Conservation (phyloP, 139 green algal genomes). For the Micractinium conductrix region DNA sequence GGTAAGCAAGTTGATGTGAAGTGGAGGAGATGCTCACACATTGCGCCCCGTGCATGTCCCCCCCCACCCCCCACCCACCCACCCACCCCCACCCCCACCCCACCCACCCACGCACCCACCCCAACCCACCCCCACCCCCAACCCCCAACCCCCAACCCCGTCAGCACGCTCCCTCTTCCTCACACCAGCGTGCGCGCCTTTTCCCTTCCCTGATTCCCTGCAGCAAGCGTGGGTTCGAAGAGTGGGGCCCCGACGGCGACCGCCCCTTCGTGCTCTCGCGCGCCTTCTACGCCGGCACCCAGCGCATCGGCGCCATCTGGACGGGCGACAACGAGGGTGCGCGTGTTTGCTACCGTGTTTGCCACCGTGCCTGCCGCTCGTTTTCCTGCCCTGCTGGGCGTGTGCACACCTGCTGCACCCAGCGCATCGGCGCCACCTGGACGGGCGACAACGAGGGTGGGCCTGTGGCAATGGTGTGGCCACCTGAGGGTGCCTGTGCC, state of each 20-base stretch:
- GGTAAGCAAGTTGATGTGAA: not conserved
- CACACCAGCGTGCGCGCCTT: not conserved
- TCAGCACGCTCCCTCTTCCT: not conserved
- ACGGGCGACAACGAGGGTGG: constrained; percentile 98
- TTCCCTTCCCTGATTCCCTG: not conserved
- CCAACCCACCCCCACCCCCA: no score
- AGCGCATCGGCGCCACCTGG: constrained; percentile 95
- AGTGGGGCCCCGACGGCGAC: constrained; percentile 80
- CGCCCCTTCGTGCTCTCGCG: constrained; percentile 97
- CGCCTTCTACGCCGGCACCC: constrained; percentile 92
- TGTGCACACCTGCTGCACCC: no score
- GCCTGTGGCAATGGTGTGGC: no score
- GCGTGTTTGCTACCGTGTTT: no score
- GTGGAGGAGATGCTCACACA: not conserved
- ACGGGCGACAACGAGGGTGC: constrained; percentile 98
- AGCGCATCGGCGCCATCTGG: constrained; percentile 95
- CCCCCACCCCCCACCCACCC: no score
- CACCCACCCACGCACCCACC: no score
- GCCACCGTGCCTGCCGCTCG: no score
- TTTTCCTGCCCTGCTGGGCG: no score
- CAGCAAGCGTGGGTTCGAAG: constrained; percentile 48
- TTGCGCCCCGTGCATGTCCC: not conserved
- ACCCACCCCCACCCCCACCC: no score
- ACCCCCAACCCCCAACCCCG: no score
- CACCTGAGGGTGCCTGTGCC: no score